Conservation (phyloP, 2,329 filamentous ascomycete genomes). For the Fonsecaea pedrosoi region DNA sequence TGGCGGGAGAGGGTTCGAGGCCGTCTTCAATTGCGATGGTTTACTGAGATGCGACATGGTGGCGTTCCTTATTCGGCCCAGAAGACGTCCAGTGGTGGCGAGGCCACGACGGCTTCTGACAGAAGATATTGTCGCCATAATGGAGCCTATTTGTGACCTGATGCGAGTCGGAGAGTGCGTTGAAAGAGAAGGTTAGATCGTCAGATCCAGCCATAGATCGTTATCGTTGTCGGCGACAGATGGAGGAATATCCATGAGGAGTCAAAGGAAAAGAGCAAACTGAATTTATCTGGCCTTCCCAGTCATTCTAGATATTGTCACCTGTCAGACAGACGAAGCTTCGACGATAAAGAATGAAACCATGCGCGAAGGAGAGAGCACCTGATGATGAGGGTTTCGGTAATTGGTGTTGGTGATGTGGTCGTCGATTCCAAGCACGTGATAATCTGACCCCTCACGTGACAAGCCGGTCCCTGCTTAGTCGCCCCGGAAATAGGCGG, state of each 20-base stretch:
- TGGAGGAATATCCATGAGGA: not conserved
- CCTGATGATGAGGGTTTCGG: not conserved
- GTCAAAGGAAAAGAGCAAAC: not conserved
- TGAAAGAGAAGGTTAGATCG: not conserved
- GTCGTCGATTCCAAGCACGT: not conserved
- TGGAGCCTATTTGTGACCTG: not conserved
- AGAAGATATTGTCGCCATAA: slow-evolving; percentile 1
- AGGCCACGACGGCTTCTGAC: not conserved
- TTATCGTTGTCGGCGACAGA: not conserved
- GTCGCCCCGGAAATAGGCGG: not conserved
- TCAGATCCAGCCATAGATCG: not conserved
- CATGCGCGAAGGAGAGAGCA: not conserved
- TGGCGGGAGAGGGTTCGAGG: not conserved
- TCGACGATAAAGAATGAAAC: not conserved
- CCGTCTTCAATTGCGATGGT: not conserved
- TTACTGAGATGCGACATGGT: not conserved
- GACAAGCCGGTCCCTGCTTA: not conserved
- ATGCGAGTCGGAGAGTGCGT: not conserved
- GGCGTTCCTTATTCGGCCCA: not conserved
- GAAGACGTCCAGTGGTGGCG: not conserved
- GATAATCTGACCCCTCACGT: not conserved
- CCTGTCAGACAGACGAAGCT: not conserved
- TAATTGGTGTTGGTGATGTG: not conserved
- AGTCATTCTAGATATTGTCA: not conserved
- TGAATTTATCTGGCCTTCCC: not conserved